Base-by-base conservation (phyloP, 345 rosid genomes). In the Toxicodendron radicans region DNA sequence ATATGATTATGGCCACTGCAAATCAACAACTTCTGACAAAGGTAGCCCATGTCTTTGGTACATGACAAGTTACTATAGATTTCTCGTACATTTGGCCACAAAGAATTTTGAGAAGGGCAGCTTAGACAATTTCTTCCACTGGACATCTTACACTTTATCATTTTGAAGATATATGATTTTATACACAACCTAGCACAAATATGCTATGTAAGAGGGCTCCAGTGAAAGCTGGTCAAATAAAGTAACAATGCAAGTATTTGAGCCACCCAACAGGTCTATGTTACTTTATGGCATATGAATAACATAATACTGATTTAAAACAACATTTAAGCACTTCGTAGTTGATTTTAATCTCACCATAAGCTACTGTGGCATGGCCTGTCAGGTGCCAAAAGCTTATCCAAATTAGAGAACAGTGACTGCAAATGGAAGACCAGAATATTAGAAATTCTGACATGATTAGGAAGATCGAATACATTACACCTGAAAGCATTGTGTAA, bases 361-460 rank as follows among this genome's bases (percentile, higher is more conserved):
- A 96, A 85, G 85, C 92, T 86, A 83, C 89, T 76, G 83, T 93
- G 97, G 79, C 99, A 93, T 75, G 97, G 98, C 75, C 81, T 85
- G 78, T 96, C 88, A 38, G 98, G 97, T 33, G 97, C 97, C 52
- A 93, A 80, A 76, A 92, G 80, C 79, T 81, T 85, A 82, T 96
- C 99, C 87, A 93, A 73, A 80, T 83, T 89, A 21, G 89, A 83
- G 79, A 93, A 89, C 53, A 93, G 85, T 46, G 94, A 78, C 99
- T 96, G 95, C 90, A 83, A 32, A 64, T 54, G 52, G 75, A 79
- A 69, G 46, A 46, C 58, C 72, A 78, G 21, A 58, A 66, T 41
- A 66, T 20, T 43, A 20, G 33, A 54, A 38, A 20, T 14, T 43
- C 69, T 16, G 20, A 23, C 27, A 35, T 2, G 30, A 12, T 30